Conservation (phyloP, 2,329 filamentous ascomycete genomes). For the Fusarium praegraminearum region DNA sequence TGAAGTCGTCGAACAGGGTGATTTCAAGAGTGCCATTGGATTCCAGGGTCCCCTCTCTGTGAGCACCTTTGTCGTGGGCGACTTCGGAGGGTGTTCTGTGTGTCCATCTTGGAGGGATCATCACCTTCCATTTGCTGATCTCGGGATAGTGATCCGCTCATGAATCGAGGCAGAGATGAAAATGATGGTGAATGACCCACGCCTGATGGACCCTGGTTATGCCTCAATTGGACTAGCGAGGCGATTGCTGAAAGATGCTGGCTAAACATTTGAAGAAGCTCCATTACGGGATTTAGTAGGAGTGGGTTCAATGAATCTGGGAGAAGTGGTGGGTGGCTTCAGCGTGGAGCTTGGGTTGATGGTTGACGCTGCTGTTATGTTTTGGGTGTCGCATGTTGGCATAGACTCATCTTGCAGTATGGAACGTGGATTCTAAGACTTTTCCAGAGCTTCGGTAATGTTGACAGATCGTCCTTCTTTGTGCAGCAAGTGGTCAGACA, state of each 20-base stretch:
- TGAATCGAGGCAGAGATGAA: conserved; percentile 13
- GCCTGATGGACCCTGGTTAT: conserved; percentile 20
- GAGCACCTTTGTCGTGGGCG: conserved; percentile 20
- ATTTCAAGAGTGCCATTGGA: neutral
- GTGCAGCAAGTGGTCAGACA: conserved; percentile 13
- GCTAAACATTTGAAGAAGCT: conserved; percentile 12
- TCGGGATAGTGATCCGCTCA: conserved; percentile 27
- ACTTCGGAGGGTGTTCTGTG: conserved; percentile 35
- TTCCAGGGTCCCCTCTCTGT: conserved; percentile 13
- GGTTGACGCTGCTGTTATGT: neutral
- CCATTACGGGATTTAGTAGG: neutral
- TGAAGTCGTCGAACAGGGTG: neutral
- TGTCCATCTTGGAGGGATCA: conserved; percentile 19
- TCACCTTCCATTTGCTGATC: conserved; percentile 28
- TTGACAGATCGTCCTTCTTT: neutral
- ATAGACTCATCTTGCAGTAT: neutral
- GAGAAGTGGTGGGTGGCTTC: conserved; percentile 10
- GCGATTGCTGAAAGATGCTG: neutral
- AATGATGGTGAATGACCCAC: conserved; percentile 20
- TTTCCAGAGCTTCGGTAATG: conserved; percentile 6
- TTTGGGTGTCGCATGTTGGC: neutral
- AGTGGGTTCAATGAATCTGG: conserved; percentile 3
- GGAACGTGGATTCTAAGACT: neutral
- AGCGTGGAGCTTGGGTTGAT: neutral
- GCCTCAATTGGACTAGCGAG: neutral